Conservation (phyloP, 106 monocot species). For the Narthecium ossifragum region DNA sequence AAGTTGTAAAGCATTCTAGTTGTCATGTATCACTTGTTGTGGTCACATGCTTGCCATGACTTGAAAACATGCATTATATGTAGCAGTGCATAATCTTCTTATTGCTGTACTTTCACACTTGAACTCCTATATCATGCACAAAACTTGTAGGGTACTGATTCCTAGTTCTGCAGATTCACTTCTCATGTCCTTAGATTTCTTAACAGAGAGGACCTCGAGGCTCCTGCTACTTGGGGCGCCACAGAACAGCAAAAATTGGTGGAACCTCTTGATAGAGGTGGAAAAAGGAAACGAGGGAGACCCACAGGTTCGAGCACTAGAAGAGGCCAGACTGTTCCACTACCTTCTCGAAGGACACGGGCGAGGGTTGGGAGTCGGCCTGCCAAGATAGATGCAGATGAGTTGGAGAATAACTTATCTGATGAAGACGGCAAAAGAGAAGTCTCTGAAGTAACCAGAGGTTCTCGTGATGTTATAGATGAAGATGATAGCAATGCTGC, state of each 20-base stretch:
- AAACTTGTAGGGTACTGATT: too few species aligned
- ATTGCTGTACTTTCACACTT: too few species aligned
- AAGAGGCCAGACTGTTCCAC: slow-evolving; percentile 24
- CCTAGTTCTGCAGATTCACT: too few species aligned
- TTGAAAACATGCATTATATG: too few species aligned
- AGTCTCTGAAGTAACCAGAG: neutral
- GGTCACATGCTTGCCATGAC: too few species aligned
- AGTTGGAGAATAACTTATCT: slow-evolving; percentile 16
- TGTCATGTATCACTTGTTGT: too few species aligned
- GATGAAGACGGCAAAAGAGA: slow-evolving; percentile 15
- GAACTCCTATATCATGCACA: too few species aligned
- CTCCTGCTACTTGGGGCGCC: slow-evolving; percentile 7
- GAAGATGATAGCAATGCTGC: neutral
- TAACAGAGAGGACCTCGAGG: slow-evolving; percentile 19
- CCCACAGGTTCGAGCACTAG: slow-evolving; percentile 10
- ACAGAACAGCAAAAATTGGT: slow-evolving; percentile 11
- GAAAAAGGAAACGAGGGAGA: slow-evolving; percentile 56
- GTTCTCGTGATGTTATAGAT: slow-evolving; percentile 5
- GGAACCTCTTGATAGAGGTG: slow-evolving; percentile 9
- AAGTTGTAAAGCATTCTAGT: too few species aligned
- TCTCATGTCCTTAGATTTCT: neutral
- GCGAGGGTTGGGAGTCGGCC: slow-evolving; percentile 40
- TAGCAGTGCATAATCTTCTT: too few species aligned
- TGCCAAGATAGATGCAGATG: slow-evolving; percentile 42
- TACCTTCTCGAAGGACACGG: slow-evolving; percentile 34